phyloP scores from a whole-genome alignment of 164 flowering plant species.

The Berberis thunbergii region DNA sequence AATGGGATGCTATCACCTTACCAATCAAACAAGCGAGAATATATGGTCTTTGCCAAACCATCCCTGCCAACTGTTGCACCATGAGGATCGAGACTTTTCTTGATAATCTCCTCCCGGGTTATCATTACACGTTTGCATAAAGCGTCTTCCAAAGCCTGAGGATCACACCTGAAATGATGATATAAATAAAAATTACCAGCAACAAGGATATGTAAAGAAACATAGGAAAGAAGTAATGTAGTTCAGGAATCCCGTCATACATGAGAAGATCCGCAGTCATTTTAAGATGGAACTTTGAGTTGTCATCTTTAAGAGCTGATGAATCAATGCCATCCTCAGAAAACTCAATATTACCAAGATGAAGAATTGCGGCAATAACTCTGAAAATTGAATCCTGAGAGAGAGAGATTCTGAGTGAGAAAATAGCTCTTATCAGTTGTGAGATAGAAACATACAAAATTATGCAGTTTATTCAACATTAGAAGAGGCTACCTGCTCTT shows the following conservation, averaged over 20 bases:
- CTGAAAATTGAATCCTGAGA: slow-evolving; percentile 78
- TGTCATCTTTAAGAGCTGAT: slow-evolving; percentile 54
- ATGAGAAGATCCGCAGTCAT: slow-evolving; percentile 75
- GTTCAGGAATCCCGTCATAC: slow-evolving; percentile 23
- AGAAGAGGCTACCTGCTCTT: slow-evolving; percentile 62
- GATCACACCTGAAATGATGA: slow-evolving; percentile 61
- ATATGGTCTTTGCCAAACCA: slow-evolving; percentile 88
- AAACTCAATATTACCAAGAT: slow-evolving; percentile 75
- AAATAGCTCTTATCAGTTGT: not conserved
- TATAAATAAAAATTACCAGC: not conserved
- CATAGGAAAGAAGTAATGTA: not conserved
- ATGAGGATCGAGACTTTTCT: slow-evolving; percentile 74
- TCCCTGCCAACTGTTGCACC: slow-evolving; percentile 78
- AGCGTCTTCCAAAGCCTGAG: slow-evolving; percentile 61
- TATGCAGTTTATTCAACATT: not conserved
- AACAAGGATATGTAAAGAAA: not conserved
- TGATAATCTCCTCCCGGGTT: slow-evolving; percentile 90
- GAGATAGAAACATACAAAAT: not conserved
- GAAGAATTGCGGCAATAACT: slow-evolving; percentile 84
- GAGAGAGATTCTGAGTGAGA: slow-evolving; percentile 2
- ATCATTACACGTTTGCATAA: slow-evolving; percentile 75
- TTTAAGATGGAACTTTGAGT: slow-evolving; percentile 61
- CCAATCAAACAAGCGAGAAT: slow-evolving; percentile 90
- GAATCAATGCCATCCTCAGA: slow-evolving; percentile 58
- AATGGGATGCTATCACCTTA: slow-evolving; percentile 16